phyloP scores from a whole-genome alignment of 2,329 filamentous ascomycete genomes.

The Penicillium decumbens region DNA sequence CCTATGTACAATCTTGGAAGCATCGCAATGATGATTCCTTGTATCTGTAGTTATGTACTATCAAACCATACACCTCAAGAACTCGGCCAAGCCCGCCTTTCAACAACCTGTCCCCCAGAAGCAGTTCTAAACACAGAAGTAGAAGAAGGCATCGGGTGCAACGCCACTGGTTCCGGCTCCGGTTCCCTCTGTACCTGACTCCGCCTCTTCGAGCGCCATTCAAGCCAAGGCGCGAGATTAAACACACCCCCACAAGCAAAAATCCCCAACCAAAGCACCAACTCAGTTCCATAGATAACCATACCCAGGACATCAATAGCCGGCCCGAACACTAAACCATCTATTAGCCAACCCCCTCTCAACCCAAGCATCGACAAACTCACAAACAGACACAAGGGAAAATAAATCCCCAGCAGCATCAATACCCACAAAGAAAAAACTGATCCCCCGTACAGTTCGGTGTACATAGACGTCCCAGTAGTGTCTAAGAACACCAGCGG shows the following conservation, averaged over 20 bases:
- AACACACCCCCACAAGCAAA: constrained; percentile 63
- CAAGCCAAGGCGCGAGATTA: constrained; percentile 58
- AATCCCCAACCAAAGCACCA: constrained; percentile 63
- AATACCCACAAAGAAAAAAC: constrained; percentile 66
- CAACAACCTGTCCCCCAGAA: constrained; percentile 30
- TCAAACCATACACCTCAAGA: not conserved
- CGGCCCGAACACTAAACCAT: constrained; percentile 20
- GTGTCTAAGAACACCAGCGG: constrained; percentile 62
- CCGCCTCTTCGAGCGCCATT: constrained; percentile 15
- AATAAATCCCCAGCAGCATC: constrained; percentile 66
- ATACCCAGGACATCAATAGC: constrained; percentile 56
- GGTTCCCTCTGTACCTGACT: constrained; percentile 8
- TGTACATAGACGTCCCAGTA: constrained; percentile 66
- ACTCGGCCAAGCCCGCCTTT: constrained; percentile 11
- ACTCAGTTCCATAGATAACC: constrained; percentile 63
- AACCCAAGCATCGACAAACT: constrained; percentile 11
- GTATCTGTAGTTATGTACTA: no score
- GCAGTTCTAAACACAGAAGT: constrained; percentile 61
- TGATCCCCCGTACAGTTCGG: constrained; percentile 64
- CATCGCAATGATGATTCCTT: no score
- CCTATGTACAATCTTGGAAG: no score
- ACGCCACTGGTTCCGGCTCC: constrained; percentile 11
- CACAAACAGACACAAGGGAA: constrained; percentile 58
- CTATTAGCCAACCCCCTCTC: not conserved
- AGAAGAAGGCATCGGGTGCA: constrained; percentile 54